phyloP scores from a whole-genome alignment of 805 yeast genomes.

The Candida coquimbonensis region DNA sequence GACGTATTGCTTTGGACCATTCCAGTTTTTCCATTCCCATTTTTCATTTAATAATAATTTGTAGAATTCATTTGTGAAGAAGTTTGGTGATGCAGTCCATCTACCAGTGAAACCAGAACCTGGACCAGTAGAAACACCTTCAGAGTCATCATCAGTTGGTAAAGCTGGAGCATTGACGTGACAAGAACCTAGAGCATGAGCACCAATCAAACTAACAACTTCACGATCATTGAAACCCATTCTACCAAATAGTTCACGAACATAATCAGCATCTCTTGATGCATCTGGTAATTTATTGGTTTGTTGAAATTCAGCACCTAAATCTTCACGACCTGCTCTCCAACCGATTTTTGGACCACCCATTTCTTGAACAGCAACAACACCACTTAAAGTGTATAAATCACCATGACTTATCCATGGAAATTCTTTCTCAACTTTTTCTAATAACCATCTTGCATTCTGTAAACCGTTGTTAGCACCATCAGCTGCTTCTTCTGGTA shows the following conservation, averaged over 20 bases:
- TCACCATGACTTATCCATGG: constrained; percentile 78
- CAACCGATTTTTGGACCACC: constrained; percentile 75
- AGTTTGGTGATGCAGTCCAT: constrained; percentile 79
- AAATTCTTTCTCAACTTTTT: constrained; percentile 47
- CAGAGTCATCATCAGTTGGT: constrained; percentile 14
- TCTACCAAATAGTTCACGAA: constrained; percentile 54
- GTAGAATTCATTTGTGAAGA: constrained; percentile 70
- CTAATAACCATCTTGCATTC: constrained; percentile 45
- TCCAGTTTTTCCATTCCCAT: constrained; percentile 51
- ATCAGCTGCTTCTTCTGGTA: constrained; percentile 47
- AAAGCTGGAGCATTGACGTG: constrained; percentile 39
- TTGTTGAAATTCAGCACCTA: constrained; percentile 42
- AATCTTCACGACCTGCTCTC: constrained; percentile 77
- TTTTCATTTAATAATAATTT: constrained; percentile 47
- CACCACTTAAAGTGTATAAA: constrained; percentile 74
- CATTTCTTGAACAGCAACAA: constrained; percentile 67
- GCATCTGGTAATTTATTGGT: constrained; percentile 76
- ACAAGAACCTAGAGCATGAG: constrained; percentile 73
- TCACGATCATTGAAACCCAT: constrained; percentile 67
- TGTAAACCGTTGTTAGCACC: constrained; percentile 46
- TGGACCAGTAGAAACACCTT: constrained; percentile 19
- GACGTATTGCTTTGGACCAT: constrained; percentile 56
- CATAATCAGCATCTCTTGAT: constrained; percentile 53
- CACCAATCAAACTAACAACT: constrained; percentile 67
- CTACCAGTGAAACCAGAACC: constrained; percentile 83